A percentile compares a stretch with the other conserved stretches of the same genome.
phyloP scores from a whole-genome alignment of 768 basidiomycete genomes.

The Boletus tomentosulus region DNA sequence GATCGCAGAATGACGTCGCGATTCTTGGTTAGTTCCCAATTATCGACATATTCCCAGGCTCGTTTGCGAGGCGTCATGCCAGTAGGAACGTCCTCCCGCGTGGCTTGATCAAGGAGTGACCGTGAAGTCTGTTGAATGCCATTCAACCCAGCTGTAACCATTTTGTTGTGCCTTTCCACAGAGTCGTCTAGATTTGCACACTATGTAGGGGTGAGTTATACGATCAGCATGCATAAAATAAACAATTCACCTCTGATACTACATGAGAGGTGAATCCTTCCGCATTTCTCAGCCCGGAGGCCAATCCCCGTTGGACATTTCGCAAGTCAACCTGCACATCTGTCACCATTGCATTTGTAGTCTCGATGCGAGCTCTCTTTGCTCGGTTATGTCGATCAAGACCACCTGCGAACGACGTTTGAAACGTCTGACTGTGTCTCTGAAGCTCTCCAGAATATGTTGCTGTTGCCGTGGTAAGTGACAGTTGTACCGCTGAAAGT shows the following conservation, averaged over 20 bases:
- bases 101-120: conserved; percentile 52
- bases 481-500: conserved; percentile 41
- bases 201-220: conserved; percentile 27
- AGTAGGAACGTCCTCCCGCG: conserved; percentile 59
- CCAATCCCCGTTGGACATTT: conserved; percentile 46
- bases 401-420: conserved; percentile 45
- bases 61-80: conserved; percentile 79
- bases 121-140: conserved; percentile 48
- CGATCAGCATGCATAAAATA: not conserved
- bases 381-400: conserved; percentile 58
- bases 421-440: conserved; percentile 42
- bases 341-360: conserved; percentile 44
- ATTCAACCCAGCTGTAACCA: conserved; percentile 41
- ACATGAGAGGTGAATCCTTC: conserved; percentile 42
- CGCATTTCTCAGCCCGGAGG: conserved; percentile 46
- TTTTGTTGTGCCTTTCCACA: conserved; percentile 42
- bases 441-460: conserved; percentile 52
- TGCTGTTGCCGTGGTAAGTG: conserved; percentile 43
- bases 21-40: conserved; percentile 66
- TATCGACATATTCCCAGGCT: conserved; percentile 60
- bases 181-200: conserved; percentile 38
- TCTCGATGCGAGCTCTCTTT: conserved; percentile 67
- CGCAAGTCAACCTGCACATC: conserved; percentile 52
- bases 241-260: conserved; percentile 46
- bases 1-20: conserved; percentile 57